Base-by-base conservation (phyloP, 108 stramenopile genomes). In the Heterococcus sp. region DNA sequence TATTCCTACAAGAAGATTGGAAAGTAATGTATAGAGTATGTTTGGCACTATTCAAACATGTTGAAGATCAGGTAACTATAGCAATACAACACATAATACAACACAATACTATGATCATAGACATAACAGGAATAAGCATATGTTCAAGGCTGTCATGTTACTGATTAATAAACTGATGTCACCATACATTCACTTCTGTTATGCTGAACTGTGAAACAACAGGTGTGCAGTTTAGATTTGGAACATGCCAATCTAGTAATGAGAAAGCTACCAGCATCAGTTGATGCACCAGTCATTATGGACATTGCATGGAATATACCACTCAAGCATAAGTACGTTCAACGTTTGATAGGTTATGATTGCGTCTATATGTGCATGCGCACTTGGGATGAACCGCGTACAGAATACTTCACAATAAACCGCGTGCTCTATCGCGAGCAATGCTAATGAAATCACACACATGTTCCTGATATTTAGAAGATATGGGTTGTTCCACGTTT, bases 11-110 rank as follows among this genome's bases (percentile, higher is more conserved):
- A n/a, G 89, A 90, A 65, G 98, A 96, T 31, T 95, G 93, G 93
- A 96, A 96, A 82, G 89, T 95, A 3, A 91, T 96, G 5, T 96
- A 96, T 83, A 85, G 96, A 37, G 92, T 95, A 71, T 95, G 94
- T 87, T 74, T 99, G 75, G 94, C 95, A 0, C 70, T 99, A 32
- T 76, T 99, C 29, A 82, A 82, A 72, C 69, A n/a, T 66, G 79
- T 35, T 35, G 37, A 8, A 58, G 46, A 58, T 21, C 14, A 58
- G 46, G 46, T 58, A 21, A n/a, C n/a, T n/a, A n/a, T n/a, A n/a
- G n/a, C n/a, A n/a, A n/a, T n/a, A n/a, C n/a, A n/a, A n/a, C n/a
- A n/a, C n/a, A n/a, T n/a, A n/a, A n/a, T n/a, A n/a, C n/a, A n/a
- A n/a, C n/a, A n/a, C n/a, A n/a, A n/a, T n/a, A n/a, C n/a, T n/a